Conservation (phyloP, 352 stramenopile genomes). For the Phytophthora europaea region DNA sequence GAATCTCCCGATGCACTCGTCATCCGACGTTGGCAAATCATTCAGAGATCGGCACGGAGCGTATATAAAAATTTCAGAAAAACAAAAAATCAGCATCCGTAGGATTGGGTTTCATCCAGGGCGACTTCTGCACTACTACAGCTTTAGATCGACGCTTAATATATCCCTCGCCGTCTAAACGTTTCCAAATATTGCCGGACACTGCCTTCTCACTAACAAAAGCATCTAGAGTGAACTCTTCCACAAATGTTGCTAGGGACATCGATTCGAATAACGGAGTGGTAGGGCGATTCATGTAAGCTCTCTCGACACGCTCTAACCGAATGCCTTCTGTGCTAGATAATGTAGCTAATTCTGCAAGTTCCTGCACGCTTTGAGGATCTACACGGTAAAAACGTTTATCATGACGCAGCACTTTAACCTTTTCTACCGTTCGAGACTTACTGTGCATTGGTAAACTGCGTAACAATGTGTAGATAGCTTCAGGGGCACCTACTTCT, state of each 20-base stretch:
- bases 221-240: background rate
- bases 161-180: background rate
- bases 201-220: background rate
- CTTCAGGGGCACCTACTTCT: background rate
- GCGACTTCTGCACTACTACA: background rate
- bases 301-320: no score
- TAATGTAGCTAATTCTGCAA: no score
- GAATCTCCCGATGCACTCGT: background rate
- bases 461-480: background rate
- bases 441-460: no score
- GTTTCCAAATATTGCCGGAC: background rate
- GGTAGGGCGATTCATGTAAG: no score
- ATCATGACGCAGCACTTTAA: no score
- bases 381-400: no score
- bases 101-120: background rate
- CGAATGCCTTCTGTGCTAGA: no score
- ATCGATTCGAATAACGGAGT: background rate
- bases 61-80: constrained; percentile 4
- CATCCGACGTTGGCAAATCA: background rate
- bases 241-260: background rate
- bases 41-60: background rate
- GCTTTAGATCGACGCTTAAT: constrained; percentile 3
- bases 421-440: no score
- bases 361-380: no score
- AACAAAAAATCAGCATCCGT: background rate